These are phyloP conservation scores for Tetrapisispora pingtungensis DNA, from an alignment of 805 yeast species.

Conservation along the genomic window DNA sequence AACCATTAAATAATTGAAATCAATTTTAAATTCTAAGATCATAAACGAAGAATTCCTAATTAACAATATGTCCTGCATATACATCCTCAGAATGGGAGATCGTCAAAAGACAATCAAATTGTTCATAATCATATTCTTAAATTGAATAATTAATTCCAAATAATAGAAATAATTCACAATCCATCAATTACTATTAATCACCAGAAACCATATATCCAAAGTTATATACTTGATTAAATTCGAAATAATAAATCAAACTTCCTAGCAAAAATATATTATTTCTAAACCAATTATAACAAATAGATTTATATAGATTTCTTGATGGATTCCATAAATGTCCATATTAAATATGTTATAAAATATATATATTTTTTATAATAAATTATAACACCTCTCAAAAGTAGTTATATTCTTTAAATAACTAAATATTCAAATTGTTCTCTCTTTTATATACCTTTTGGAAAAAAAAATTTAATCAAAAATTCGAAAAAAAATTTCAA, in stretches of 20 bases:
- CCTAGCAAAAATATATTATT: conserved; percentile 1
- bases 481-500: no score
- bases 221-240: neutral
- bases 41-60: conserved; percentile 72
- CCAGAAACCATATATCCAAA: no score
- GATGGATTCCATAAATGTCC: no score
- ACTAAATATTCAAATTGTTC: no score
- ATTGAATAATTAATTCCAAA: conserved; percentile 1
- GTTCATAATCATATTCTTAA: conserved; percentile 22
- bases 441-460: no score
- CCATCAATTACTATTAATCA: no score
- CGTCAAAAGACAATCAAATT: conserved; percentile 24
- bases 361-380: no score
- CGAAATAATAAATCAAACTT: neutral
- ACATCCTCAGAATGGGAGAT: conserved; percentile 50
- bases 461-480: no score
- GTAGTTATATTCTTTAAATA: no score
- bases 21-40: conserved; percentile 28
- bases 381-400: no score
- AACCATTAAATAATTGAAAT: neutral
- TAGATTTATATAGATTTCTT: neutral
- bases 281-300: neutral
- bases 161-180: no score
- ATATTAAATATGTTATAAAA: no score
- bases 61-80: conserved; percentile 61